Conservation (phyloP, 75 land plant species). For the Sequoiadendron giganteum region DNA sequence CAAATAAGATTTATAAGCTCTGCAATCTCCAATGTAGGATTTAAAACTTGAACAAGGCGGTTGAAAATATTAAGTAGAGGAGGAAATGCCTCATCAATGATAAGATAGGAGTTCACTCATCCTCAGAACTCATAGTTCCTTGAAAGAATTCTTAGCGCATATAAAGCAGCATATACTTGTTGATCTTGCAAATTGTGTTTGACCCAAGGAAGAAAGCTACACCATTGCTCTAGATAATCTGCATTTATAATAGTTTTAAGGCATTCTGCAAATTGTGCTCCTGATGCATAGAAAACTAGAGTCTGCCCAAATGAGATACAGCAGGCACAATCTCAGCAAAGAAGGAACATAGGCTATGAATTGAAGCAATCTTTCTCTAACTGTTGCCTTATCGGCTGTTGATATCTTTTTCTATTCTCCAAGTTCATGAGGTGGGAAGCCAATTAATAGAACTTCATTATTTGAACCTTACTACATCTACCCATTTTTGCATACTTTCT, state of each 20-base stretch:
- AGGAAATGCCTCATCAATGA: conserved; percentile 90
- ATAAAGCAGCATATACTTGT: conserved; percentile 83
- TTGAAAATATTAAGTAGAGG: conserved; percentile 76
- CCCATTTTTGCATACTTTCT: no score
- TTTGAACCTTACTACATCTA: no score
- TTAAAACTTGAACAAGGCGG: conserved; percentile 66
- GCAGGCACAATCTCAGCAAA: conserved; percentile 39
- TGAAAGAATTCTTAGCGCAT: conserved; percentile 84
- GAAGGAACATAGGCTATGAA: conserved; percentile 80
- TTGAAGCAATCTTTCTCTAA: conserved; percentile 73
- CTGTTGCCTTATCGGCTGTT: conserved; percentile 56
- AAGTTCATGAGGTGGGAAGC: no score
- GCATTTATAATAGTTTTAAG: conserved; percentile 87
- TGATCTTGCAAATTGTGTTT: conserved; percentile 78
- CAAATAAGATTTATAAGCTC: conserved; percentile 93
- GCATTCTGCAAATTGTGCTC: conserved; percentile 92
- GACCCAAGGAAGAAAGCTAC: conserved; percentile 70
- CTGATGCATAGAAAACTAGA: conserved; percentile 8
- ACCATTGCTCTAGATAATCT: conserved; percentile 97
- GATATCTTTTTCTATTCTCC: conserved; percentile 67
- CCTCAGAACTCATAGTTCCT: conserved; percentile 99
- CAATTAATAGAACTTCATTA: no score
- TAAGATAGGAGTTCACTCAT: conserved; percentile 75
- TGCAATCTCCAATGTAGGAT: conserved; percentile 83
- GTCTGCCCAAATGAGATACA: not conserved